Evolutionary conservation across 441 rosid genomes (phyloP).

Genomic region (Syzygium malaccense): DNA sequence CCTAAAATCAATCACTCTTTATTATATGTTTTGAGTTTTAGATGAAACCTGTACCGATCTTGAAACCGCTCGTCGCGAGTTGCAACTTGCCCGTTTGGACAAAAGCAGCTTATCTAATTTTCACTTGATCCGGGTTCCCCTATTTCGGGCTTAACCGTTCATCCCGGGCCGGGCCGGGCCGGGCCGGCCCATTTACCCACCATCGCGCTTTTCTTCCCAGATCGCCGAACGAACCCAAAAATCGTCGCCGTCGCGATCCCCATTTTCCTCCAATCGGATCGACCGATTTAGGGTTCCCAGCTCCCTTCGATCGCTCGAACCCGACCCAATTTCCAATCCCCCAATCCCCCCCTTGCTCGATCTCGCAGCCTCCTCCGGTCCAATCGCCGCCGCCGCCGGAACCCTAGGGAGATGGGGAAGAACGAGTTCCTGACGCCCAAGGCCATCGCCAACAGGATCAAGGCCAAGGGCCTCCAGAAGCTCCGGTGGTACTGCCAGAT

Average conservation of each 20-base stretch:
- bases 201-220: not conserved
- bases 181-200: not conserved
- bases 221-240: not conserved
- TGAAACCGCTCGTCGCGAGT: too few species aligned
- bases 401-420: slow-evolving; percentile 44
- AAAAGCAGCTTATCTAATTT: too few species aligned
- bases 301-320: not conserved
- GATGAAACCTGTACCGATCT: too few species aligned
- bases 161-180: not conserved
- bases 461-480: slow-evolving; percentile 94
- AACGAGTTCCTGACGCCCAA: slow-evolving; percentile 83
- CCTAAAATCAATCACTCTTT: too few species aligned
- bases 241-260: not conserved
- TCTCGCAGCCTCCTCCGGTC: not conserved
- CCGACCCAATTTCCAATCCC: not conserved
- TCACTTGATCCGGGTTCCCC: not conserved
- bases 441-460: slow-evolving; percentile 84
- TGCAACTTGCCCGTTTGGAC: too few species aligned
- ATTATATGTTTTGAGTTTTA: too few species aligned
- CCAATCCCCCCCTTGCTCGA: not conserved
- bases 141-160: not conserved
- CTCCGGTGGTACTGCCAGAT: slow-evolving; percentile 98
- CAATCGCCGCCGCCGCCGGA: not conserved
- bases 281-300: not conserved
- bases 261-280: not conserved